Base-by-base conservation (phyloP, 1,284 basidiomycete genomes). In the Entoloma clypeatum region DNA sequence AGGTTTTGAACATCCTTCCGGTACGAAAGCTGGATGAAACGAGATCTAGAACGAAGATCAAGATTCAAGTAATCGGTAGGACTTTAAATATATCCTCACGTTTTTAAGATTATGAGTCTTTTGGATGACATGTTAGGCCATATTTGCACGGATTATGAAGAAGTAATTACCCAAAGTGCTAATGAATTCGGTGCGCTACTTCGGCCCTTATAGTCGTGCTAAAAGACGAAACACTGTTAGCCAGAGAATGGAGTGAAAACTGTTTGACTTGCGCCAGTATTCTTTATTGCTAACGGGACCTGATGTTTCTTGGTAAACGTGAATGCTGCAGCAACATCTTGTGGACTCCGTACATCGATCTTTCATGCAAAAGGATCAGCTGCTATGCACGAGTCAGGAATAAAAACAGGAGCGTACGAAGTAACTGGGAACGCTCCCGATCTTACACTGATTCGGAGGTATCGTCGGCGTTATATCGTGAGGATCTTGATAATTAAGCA, bases 161-260 rank as follows among this genome's bases (percentile, higher is more conserved):
- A 17, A 36, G 11, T 17, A 26, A 41, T 39, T 52, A 69, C 67
- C 69, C 69, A 73, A 14, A 73, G 55, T 25, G 59, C 65, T 7
- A 73, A 49, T 14, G 69, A 64, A 10, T 58, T 53, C 5, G 67
- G 67, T 9, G 65, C 69, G 37, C 62, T 64, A 43, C 69, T 71
- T 11, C 70, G 58, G 23, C 71, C 69, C 40, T 65, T 63, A 48
- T 70, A 72, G 47, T 73, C 71, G 45, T 73, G 71, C 65, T 71
- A 34, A 14, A 11, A 35, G 18, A 25, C 27, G 22, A 33, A n/a
- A 6, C 21, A 23, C 16, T 31, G 17, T 17, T 23, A 32, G 18
- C 9, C 8, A 21, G 5, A 18, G 23, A 16, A 13, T 21, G 4
- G n/a, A 25, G 10, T 27, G 21, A 7, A 6, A 5, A 34, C 16